These are phyloP conservation scores for Torulaspora pretoriensis DNA, from an alignment of 1,139 yeast genomes.

Conservation along the genomic window DNA sequence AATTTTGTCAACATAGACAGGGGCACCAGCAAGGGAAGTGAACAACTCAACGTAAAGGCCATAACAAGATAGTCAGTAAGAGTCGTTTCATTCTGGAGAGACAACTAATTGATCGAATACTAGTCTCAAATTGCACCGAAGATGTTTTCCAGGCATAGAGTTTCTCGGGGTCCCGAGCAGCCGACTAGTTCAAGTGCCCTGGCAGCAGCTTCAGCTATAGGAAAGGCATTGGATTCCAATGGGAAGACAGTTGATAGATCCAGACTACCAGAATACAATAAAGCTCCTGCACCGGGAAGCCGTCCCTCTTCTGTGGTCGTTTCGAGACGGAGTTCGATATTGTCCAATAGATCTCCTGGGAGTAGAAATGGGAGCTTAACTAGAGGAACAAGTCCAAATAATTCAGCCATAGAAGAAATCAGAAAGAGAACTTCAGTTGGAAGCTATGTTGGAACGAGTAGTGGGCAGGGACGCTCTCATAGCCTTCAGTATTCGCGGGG, in stretches of 20 bases:
- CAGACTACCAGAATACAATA: slow-evolving; percentile 24
- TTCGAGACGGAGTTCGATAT: slow-evolving; percentile 7
- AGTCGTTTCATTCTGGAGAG: not conserved
- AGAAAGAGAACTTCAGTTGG: slow-evolving; percentile 5
- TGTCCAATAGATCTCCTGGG: slow-evolving; percentile 1
- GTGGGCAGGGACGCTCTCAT: slow-evolving; percentile 3
- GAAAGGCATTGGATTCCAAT: slow-evolving; percentile 32
- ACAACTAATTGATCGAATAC: not conserved
- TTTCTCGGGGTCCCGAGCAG: slow-evolving; percentile 12
- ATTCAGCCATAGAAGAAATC: not conserved
- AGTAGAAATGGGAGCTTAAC: slow-evolving; percentile 8
- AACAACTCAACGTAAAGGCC: not conserved
- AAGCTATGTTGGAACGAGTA: not conserved
- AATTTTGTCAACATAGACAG: slow-evolving; percentile 9
- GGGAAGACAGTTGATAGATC: slow-evolving; percentile 27
- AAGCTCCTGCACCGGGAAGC: slow-evolving; percentile 3
- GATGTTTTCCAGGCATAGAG: slow-evolving; percentile 13
- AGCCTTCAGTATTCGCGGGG: slow-evolving; percentile 6
- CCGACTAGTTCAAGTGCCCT: slow-evolving; percentile 38
- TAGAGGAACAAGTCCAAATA: slow-evolving; percentile 4
- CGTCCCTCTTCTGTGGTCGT: slow-evolving; percentile 11
- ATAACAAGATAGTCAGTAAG: not conserved
- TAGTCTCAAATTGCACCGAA: not conserved
- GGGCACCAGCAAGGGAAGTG: slow-evolving; percentile 6
- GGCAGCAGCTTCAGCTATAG: slow-evolving; percentile 45